These are phyloP conservation scores for Kurtzmaniella natalensis DNA, from an alignment of 1,139 yeast genomes.

Conservation along the genomic window DNA sequence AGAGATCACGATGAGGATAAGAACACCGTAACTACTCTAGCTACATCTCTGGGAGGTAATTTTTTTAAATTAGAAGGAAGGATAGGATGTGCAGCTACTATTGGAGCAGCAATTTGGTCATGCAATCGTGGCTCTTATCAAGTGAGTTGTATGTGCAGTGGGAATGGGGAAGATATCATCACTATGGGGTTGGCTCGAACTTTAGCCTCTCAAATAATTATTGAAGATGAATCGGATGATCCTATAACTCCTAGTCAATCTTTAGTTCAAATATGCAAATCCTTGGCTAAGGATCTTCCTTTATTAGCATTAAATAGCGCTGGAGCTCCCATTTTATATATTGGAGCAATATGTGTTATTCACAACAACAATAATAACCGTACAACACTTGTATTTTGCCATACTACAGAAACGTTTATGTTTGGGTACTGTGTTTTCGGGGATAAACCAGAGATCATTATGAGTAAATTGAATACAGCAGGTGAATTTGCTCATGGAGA, in stretches of 20 bases:
- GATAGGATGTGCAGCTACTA: conserved; percentile 50
- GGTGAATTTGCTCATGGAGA: conserved; percentile 36
- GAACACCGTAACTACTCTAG: conserved; percentile 19
- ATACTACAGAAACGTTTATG: conserved; percentile 41
- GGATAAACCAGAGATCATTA: conserved; percentile 19
- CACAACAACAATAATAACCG: conserved; percentile 10
- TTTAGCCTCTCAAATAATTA: conserved; percentile 10
- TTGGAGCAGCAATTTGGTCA: conserved; percentile 41
- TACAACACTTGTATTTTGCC: conserved; percentile 31
- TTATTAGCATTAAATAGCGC: conserved; percentile 9
- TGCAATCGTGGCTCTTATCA: conserved; percentile 8
- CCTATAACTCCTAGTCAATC: conserved; percentile 10
- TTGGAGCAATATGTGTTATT: conserved; percentile 29
- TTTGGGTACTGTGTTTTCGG: conserved; percentile 27
- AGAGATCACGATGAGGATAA: too few species aligned
- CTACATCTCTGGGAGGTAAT: conserved; percentile 52
- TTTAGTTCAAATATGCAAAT: conserved; percentile 10
- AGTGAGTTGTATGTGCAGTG: conserved; percentile 46
- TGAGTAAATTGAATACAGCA: conserved; percentile 21
- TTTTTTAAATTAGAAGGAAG: conserved; percentile 47
- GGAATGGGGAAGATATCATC: conserved; percentile 53
- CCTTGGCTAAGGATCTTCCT: conserved; percentile 4
- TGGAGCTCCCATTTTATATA: conserved; percentile 18
- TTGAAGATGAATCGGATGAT: conserved; percentile 9
- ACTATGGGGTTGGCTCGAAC: conserved; percentile 34